These are phyloP conservation scores for Candida pseudoviswanathii DNA, from an alignment of 1,139 yeast species.

Conservation along the genomic window DNA sequence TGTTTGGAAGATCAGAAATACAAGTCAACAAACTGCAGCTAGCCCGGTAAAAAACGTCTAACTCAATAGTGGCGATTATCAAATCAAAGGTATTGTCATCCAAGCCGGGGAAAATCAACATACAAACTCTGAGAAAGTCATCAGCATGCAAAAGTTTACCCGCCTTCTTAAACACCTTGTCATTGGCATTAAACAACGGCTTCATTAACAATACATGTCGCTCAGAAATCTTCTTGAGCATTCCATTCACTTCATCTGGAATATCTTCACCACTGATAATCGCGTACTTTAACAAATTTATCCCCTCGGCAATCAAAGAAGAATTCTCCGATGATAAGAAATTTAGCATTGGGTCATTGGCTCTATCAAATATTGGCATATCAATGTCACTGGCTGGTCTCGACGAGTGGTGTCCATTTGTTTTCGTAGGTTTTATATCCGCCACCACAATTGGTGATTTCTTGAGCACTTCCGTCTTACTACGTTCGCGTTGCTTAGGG, in stretches of 20 bases:
- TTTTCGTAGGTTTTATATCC: background rate
- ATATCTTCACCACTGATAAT: conserved; percentile 40
- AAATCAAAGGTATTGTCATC: conserved; percentile 25
- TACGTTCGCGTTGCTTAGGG: conserved; percentile 9
- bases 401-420: background rate
- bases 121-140: conserved; percentile 38
- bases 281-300: conserved; percentile 41
- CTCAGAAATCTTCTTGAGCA: conserved; percentile 31
- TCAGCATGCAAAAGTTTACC: conserved; percentile 29
- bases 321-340: conserved; percentile 36
- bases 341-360: conserved; percentile 38
- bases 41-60: conserved; percentile 33
- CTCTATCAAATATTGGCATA: conserved; percentile 20
- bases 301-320: conserved; percentile 35
- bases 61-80: conserved; percentile 26
- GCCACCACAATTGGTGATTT: conserved; percentile 3
- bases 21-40: conserved; percentile 30
- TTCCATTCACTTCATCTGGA: conserved; percentile 24
- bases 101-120: conserved; percentile 30
- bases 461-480: conserved; percentile 12
- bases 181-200: conserved; percentile 33
- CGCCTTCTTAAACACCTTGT: conserved; percentile 26
- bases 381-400: background rate
- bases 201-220: conserved; percentile 29
- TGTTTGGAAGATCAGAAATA: conserved; percentile 34